phyloP scores from a whole-genome alignment of 495 filamentous ascomycete species.

The Xylaria bambusicola region DNA sequence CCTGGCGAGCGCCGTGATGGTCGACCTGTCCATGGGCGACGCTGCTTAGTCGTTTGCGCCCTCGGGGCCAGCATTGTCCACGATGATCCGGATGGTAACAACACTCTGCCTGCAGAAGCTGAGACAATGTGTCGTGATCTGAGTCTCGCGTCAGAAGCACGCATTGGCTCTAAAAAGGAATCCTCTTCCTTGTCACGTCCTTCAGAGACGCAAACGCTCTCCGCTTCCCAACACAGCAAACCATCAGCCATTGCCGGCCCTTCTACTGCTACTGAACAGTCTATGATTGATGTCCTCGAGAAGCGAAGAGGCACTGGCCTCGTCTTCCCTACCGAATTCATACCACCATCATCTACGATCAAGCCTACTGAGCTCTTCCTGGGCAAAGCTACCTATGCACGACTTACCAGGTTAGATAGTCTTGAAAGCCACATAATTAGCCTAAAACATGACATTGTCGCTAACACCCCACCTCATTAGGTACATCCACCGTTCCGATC shows the following conservation, averaged over 20 bases:
- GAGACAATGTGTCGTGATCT: not conserved
- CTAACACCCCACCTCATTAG: constrained; percentile 21
- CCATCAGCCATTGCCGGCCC: too few relatives aligned
- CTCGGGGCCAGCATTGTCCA: not conserved
- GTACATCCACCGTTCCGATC: constrained; percentile 32
- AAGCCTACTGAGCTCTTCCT: constrained; percentile 30
- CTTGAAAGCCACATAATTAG: not conserved
- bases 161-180: not conserved
- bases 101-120: not conserved
- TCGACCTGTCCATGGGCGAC: constrained; percentile 29
- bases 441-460: not conserved
- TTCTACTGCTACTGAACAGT: too few relatives aligned
- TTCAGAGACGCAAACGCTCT: too few relatives aligned
- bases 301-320: constrained; percentile 30
- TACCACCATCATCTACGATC: constrained; percentile 21
- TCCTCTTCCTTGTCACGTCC: too few relatives aligned
- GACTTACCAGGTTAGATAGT: constrained; percentile 20
- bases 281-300: not conserved
- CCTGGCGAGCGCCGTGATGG: constrained; percentile 31
- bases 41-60: constrained; percentile 26
- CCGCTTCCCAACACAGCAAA: too few relatives aligned
- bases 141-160: not conserved
- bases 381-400: constrained; percentile 6
- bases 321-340: constrained; percentile 33
- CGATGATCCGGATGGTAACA: constrained; percentile 10